These are phyloP conservation scores for Cryomyces antarcticus DNA, from an alignment of 495 filamentous ascomycete genomes.

Conservation along the genomic window DNA sequence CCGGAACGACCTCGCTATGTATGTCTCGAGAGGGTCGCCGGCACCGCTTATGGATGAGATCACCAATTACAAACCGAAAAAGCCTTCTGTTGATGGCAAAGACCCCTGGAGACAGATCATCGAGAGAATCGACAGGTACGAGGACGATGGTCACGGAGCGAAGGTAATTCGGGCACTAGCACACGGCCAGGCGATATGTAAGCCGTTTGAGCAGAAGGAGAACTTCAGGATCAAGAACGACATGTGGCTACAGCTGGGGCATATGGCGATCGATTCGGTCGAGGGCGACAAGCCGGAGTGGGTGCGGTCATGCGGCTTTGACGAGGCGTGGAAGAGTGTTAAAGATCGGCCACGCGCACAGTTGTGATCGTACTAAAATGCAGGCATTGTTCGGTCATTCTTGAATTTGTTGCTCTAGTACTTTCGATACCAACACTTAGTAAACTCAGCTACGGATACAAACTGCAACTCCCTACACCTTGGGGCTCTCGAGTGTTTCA, in stretches of 20 bases:
- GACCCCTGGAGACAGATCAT: conserved; percentile 35
- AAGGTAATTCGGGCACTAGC: conserved; percentile 53
- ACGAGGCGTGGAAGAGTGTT: conserved; percentile 32
- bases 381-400: no score
- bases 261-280: conserved; percentile 38
- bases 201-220: conserved; percentile 24
- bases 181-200: conserved; percentile 30
- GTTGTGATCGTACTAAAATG: not conserved
- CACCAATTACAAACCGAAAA: conserved; percentile 26
- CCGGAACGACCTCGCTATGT: conserved; percentile 45
- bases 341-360: conserved; percentile 5
- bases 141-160: conserved; percentile 60
- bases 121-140: conserved; percentile 26
- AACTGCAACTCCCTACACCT: no score
- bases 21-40: conserved; percentile 37
- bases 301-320: conserved; percentile 35
- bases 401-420: no score
- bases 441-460: no score
- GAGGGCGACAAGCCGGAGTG: conserved; percentile 25
- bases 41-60: conserved; percentile 34
- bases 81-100: conserved; percentile 4
- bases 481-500: no score
- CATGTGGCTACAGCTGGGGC: conserved; percentile 50
- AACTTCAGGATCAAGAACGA: conserved; percentile 37
- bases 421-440: no score